Evolutionary conservation across 2,329 filamentous ascomycete species (phyloP).

Genomic region (Sphaerulina populicola): DNA sequence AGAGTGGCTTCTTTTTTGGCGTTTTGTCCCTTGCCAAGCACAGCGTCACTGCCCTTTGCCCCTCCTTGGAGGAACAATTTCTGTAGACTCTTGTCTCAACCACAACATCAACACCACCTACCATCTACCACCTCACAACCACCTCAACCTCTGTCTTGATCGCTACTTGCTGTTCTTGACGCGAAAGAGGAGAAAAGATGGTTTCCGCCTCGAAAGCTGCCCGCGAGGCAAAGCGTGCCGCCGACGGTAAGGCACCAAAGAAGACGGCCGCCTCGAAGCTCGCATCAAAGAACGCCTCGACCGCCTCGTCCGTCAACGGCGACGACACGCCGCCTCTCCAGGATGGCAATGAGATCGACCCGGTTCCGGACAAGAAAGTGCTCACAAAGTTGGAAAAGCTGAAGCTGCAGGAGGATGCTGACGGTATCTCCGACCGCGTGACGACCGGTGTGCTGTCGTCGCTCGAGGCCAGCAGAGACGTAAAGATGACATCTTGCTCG

Average conservation of each 20-base stretch:
- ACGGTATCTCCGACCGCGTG: constrained; percentile 93
- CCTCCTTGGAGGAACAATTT: not conserved
- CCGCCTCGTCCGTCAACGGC: constrained; percentile 59
- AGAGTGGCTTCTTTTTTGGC: not conserved
- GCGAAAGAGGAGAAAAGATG: constrained; percentile 38
- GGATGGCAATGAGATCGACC: constrained; percentile 52
- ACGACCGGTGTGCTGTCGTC: constrained; percentile 95
- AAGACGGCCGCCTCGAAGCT: constrained; percentile 66
- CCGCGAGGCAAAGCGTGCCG: constrained; percentile 57
- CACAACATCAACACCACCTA: not conserved
- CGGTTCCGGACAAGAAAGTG: constrained; percentile 49
- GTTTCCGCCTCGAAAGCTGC: constrained; percentile 62
- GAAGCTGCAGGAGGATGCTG: constrained; percentile 86
- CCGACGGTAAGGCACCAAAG: constrained; percentile 63
- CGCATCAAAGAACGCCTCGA: constrained; percentile 57
- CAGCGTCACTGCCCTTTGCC: not conserved
- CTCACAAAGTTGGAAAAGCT: constrained; percentile 78
- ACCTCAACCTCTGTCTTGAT: not conserved
- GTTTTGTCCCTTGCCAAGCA: not conserved
- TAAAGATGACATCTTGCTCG: constrained; percentile 90
- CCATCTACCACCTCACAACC: not conserved
- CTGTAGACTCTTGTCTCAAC: not conserved
- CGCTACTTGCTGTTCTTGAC: not conserved
- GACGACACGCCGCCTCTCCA: constrained; percentile 56
- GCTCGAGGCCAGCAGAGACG: constrained; percentile 74